These are phyloP conservation scores for Auriscalpium orientale DNA, from an alignment of 768 basidiomycete genomes.

Conservation along the genomic window DNA sequence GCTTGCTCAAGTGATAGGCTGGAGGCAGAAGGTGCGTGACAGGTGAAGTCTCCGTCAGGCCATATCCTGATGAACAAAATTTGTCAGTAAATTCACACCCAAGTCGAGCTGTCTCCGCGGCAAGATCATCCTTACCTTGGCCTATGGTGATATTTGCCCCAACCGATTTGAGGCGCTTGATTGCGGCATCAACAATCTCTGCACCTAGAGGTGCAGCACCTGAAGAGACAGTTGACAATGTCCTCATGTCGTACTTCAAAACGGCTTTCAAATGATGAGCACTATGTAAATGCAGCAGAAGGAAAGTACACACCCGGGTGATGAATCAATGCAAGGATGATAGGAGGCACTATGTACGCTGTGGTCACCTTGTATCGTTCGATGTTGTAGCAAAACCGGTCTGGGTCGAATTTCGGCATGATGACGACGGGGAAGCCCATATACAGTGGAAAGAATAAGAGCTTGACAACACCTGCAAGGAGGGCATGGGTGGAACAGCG, in stretches of 20 bases:
- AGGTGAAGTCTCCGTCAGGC: constrained; percentile 80
- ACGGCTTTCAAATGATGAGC: constrained; percentile 34
- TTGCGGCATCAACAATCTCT: constrained; percentile 46
- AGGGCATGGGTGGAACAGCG: constrained; percentile 18
- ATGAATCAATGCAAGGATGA: constrained; percentile 68
- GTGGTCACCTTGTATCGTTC: constrained; percentile 55
- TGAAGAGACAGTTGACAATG: constrained; percentile 49
- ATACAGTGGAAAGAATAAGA: constrained; percentile 52
- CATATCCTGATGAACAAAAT: constrained; percentile 43
- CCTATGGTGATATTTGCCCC: constrained; percentile 34
- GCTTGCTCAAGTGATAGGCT: constrained; percentile 36
- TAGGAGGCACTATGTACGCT: constrained; percentile 68
- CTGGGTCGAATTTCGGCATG: constrained; percentile 66
- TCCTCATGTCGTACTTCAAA: constrained; percentile 57
- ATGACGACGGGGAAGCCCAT: constrained; percentile 46
- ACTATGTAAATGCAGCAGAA: too few species aligned
- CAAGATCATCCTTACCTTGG: constrained; percentile 38
- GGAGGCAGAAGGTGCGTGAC: constrained; percentile 50
- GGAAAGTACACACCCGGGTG: constrained; percentile 46
- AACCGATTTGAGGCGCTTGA: constrained; percentile 30
- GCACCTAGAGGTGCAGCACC: constrained; percentile 79
- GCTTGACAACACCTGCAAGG: constrained; percentile 45
- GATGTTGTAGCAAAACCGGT: constrained; percentile 55
- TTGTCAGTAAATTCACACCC: constrained; percentile 2
- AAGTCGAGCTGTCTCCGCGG: neutral